Conservation (phyloP, 768 basidiomycete species). For the Boletus pseudo-olivaceus region DNA sequence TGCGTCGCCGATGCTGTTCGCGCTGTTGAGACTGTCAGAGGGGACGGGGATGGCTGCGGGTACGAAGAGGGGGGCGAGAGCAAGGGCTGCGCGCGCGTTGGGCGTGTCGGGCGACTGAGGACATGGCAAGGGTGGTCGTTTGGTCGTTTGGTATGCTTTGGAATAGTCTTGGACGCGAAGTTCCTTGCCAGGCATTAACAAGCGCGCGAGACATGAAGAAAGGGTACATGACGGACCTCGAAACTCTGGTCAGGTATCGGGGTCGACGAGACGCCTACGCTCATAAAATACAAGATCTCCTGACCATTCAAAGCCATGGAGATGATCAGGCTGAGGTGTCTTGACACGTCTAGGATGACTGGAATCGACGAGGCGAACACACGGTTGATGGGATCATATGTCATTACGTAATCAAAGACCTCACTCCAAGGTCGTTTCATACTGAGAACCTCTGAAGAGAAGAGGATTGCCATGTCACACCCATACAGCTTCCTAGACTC, state of each 20-base stretch:
- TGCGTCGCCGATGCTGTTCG: neutral
- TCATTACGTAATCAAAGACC: constrained; percentile 13
- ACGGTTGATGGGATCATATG: neutral
- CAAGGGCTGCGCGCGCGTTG: constrained; percentile 40
- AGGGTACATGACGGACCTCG: constrained; percentile 19
- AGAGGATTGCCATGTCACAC: too few species aligned
- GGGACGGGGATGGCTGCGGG: constrained; percentile 33
- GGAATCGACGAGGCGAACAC: neutral
- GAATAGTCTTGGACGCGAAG: constrained; percentile 53
- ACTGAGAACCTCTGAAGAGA: neutral
- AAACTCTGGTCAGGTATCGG: constrained; percentile 21
- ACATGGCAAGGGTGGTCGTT: constrained; percentile 45
- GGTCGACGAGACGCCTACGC: constrained; percentile 18
- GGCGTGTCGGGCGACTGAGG: constrained; percentile 46
- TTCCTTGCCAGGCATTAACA: constrained; percentile 40
- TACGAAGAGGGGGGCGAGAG: constrained; percentile 50
- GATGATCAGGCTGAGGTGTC: too few species aligned
- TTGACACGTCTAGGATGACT: neutral
- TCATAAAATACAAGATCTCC: constrained; percentile 28
- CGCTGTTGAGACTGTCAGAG: neutral
- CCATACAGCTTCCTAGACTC: too few species aligned
- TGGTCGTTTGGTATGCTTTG: constrained; percentile 43
- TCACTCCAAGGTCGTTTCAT: too few species aligned
- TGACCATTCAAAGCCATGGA: constrained; percentile 14
- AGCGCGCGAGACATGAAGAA: neutral